Conservation (phyloP, 768 basidiomycete genomes). For the Amanita thiersii region DNA sequence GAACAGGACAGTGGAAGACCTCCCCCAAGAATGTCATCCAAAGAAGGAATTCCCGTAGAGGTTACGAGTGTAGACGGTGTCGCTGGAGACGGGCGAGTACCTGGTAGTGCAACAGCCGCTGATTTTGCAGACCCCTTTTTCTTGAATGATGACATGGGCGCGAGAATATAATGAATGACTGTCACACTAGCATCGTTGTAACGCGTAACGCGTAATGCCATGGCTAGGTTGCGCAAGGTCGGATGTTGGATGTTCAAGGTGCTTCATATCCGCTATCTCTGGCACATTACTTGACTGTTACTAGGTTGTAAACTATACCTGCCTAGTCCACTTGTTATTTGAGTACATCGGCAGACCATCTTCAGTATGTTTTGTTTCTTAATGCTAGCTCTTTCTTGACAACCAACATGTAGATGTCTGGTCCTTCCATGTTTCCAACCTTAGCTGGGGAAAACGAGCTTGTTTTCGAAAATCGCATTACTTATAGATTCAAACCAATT, state of each 20-base stretch:
- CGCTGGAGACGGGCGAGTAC: constrained; percentile 51
- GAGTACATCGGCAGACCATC: constrained; percentile 54
- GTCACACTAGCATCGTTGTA: background rate
- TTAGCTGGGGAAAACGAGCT: constrained; percentile 50
- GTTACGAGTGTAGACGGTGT: constrained; percentile 49
- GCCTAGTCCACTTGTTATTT: constrained; percentile 53
- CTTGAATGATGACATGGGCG: constrained; percentile 74
- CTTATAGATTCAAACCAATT: constrained; percentile 46
- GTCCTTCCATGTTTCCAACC: constrained; percentile 80
- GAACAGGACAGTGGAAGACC: constrained; percentile 80
- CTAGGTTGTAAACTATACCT: constrained; percentile 47
- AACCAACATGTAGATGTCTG: constrained; percentile 40
- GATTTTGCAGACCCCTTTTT: constrained; percentile 43
- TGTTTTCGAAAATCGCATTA: constrained; percentile 54
- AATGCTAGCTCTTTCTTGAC: constrained; percentile 2
- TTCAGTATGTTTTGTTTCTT: constrained; percentile 27
- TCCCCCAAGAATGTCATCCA: constrained; percentile 93
- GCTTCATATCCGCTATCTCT: background rate
- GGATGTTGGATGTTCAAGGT: constrained; percentile 7
- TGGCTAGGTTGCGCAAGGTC: too few relatives aligned
- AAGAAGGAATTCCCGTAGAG: constrained; percentile 85
- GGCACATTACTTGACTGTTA: background rate
- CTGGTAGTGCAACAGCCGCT: constrained; percentile 29
- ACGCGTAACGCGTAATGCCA: background rate
- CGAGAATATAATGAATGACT: background rate